Conservation (phyloP, 1,284 basidiomycete genomes). For the Earliella scabrosa region DNA sequence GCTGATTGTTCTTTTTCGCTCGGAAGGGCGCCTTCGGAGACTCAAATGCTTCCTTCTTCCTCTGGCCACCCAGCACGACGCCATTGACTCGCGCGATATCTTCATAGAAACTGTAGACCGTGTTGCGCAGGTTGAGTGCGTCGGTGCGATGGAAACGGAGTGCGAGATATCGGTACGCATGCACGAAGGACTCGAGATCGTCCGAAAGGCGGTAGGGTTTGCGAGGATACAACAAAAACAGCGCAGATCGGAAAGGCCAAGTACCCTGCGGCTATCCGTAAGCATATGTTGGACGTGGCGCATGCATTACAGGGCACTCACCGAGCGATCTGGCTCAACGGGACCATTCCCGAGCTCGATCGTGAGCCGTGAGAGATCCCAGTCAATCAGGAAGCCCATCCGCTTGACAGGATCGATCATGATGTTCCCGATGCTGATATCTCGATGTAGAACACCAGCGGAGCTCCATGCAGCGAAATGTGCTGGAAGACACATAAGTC, state of each 20-base stretch:
- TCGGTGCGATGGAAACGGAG: not conserved
- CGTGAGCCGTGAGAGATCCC: not conserved
- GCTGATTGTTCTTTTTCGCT: too few species aligned
- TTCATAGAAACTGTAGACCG: too few species aligned
- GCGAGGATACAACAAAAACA: constrained; percentile 1
- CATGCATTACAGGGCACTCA: not conserved
- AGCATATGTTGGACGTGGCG: not conserved
- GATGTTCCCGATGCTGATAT: constrained; percentile 14
- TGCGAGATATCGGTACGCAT: not conserved
- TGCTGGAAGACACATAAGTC: not conserved
- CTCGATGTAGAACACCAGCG: constrained; percentile 3
- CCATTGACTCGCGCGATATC: too few species aligned
- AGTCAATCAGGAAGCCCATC: constrained; percentile 1
- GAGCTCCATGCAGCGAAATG: constrained; percentile 1
- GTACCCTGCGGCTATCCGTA: constrained; percentile 10
- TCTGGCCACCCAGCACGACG: too few species aligned
- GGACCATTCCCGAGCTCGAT: not conserved
- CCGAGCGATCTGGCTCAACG: not conserved
- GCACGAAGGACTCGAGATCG: constrained; percentile 19
- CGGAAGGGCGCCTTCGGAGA: too few species aligned
- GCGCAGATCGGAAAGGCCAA: constrained; percentile 16
- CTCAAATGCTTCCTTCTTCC: too few species aligned
- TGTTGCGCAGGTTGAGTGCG: too few species aligned
- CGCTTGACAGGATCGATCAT: not conserved
- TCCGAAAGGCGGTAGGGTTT: constrained; percentile 14